Evolutionary conservation across 192 early-diverging fungal species (phyloP), one percentile per base, ranked within the genome.

Genomic region (Thamnidium elegans): DNA sequence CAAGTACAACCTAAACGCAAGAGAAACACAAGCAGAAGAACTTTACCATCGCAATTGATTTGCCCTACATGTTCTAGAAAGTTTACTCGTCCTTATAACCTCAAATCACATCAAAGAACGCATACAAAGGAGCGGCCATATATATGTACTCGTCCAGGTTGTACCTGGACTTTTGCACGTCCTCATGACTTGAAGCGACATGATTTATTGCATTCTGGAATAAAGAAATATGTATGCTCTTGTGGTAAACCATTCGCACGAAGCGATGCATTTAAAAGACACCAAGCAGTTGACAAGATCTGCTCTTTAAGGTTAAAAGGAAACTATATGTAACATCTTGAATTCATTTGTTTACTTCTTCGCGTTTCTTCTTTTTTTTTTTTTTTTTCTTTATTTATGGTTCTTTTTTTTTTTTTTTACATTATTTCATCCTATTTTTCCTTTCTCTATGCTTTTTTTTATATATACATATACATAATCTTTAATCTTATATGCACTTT

Each of bases 211-310:
- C 90, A 90, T 55, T 85, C 86, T 54, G 82, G 86, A 13, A 69
- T 86, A 60, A 92, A 92, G 70, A 89, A 89, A n/a, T 86, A 86
- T 73, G 81, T 79, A 62, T 92, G 90, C 50, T 73, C 74, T 19
- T 92, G 90, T 70, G 88, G 87, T n/a, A 89, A 90, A 65, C 78
- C 78, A 50, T 92, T 92, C 81, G 83, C 83, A 48, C 74, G 88
- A 45, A 85, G 86, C 23, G 89, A 90, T 75, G 89, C 88, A 3
- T 79, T 87, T 5, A 86, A 87, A 59, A 58, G 89, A 20, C 89
- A 90, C 44, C 19, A 21, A 14, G 45, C 44, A 11, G 65, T 53
- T 9, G 65, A 67, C 32, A 19, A 23, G n/a, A n/a, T 58, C 6
- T 67, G 65, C 13, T 20, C n/a, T 34, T 30, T 34, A 56, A 56